Conservation (phyloP, 768 basidiomycete species). For the Daedaleopsis nitida region DNA sequence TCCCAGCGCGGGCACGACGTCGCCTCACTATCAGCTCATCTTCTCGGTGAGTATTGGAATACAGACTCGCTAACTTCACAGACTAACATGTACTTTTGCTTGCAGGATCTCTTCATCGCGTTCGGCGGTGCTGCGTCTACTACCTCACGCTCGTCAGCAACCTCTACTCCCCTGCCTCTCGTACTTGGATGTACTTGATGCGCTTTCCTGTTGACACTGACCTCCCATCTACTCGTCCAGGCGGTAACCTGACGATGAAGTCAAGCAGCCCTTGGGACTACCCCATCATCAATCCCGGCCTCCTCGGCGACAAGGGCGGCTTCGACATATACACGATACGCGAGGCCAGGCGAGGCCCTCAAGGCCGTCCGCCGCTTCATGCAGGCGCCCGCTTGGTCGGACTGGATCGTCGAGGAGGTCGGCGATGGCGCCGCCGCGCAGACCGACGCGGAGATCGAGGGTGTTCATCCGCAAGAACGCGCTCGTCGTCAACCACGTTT, state of each 20-base stretch:
- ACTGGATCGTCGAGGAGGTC: constrained; percentile 1
- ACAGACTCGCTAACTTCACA: not conserved
- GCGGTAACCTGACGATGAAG: constrained; percentile 29
- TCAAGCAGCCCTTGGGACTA: constrained; percentile 42
- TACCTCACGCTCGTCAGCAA: constrained; percentile 5
- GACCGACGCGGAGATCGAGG: constrained; percentile 5
- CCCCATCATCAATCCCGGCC: constrained; percentile 27
- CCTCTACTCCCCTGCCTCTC: not conserved
- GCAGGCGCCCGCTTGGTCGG: constrained; percentile 11
- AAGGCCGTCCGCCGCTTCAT: not conserved
- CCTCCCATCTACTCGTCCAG: not conserved
- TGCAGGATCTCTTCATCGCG: not conserved
- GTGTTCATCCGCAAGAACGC: not conserved
- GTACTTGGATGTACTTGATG: not conserved
- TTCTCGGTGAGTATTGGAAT: not conserved
- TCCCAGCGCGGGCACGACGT: not conserved
- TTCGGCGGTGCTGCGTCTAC: not conserved
- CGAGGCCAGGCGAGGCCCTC: constrained; percentile 15
- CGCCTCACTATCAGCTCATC: constrained; percentile 3
- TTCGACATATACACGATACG: constrained; percentile 27
- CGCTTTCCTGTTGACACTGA: not conserved
- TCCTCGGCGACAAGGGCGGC: constrained; percentile 22
- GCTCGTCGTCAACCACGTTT: not conserved
- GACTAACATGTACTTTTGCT: not conserved
- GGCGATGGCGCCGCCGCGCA: not conserved